These are phyloP conservation scores for Cadophora malorum DNA, from an alignment of 2,329 filamentous ascomycete species.

Conservation along the genomic window DNA sequence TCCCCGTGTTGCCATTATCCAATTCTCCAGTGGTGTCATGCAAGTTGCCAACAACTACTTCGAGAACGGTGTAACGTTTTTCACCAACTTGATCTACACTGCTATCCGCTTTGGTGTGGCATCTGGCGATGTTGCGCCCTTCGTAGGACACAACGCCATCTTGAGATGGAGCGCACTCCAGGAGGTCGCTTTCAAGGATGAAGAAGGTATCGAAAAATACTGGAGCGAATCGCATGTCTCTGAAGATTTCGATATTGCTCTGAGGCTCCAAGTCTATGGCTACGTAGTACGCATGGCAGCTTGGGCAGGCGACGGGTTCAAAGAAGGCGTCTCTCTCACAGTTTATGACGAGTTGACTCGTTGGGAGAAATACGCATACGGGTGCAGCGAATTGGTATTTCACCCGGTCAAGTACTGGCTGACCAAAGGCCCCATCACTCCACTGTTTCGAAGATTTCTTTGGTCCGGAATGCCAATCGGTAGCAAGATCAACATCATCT, in stretches of 20 bases:
- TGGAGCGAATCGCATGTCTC: constrained; percentile 82
- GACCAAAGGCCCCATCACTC: constrained; percentile 76
- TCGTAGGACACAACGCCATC: constrained; percentile 81
- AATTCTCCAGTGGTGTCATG: constrained; percentile 80
- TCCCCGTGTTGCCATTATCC: constrained; percentile 78
- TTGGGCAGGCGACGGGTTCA: constrained; percentile 77
- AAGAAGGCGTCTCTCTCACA: constrained; percentile 83
- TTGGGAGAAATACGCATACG: constrained; percentile 88
- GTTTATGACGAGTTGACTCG: constrained; percentile 84
- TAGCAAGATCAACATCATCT: constrained; percentile 76
- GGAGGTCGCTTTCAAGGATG: constrained; percentile 73
- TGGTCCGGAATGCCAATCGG: constrained; percentile 75
- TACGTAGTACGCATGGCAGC: constrained; percentile 76
- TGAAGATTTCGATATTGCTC: constrained; percentile 83
- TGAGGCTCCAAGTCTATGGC: constrained; percentile 73
- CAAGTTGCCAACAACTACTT: constrained; percentile 77
- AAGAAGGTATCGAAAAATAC: constrained; percentile 77
- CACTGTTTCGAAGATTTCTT: constrained; percentile 76
- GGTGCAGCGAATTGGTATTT: constrained; percentile 83
- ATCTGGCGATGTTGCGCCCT: constrained; percentile 77
- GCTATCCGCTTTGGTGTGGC: constrained; percentile 79
- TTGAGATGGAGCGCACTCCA: constrained; percentile 79
- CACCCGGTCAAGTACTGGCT: constrained; percentile 77
- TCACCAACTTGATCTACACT: constrained; percentile 76
- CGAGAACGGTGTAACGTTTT: constrained; percentile 73